These are phyloP conservation scores for Fimicolochytrium jonesii DNA, from an alignment of 192 early-diverging fungal species.

Conservation along the genomic window DNA sequence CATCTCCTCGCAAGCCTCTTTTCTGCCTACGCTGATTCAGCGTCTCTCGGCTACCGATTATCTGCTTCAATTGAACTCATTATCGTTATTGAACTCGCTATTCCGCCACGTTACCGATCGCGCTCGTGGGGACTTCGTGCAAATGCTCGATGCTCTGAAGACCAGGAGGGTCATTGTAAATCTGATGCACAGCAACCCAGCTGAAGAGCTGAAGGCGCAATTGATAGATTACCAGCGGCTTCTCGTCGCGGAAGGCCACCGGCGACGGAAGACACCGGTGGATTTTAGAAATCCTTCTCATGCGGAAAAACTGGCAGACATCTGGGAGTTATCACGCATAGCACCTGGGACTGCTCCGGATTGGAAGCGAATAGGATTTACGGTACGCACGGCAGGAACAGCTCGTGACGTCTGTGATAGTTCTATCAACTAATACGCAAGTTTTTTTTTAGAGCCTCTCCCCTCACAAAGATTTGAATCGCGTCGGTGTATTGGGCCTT, in stretches of 20 bases:
- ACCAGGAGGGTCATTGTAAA: conserved; percentile 44
- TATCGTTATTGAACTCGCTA: conserved; percentile 59
- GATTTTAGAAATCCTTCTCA: conserved; percentile 48
- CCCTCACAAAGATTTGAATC: conserved; percentile 56
- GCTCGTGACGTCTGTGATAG: background rate
- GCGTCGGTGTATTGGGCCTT: conserved; percentile 61
- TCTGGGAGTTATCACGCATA: conserved; percentile 50
- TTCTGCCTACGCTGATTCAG: conserved; percentile 49
- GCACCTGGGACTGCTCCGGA: conserved; percentile 37
- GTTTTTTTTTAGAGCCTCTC: conserved; percentile 47
- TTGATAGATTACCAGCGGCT: conserved; percentile 67
- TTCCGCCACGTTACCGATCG: conserved; percentile 58
- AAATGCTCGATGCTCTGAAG: conserved; percentile 49
- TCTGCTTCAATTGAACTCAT: conserved; percentile 57
- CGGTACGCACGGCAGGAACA: too few relatives aligned
- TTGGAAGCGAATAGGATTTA: conserved; percentile 66
- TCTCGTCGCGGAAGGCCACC: conserved; percentile 50
- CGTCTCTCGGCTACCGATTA: conserved; percentile 59
- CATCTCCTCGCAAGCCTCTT: conserved; percentile 41
- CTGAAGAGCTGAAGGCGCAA: conserved; percentile 59
- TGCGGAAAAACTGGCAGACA: conserved; percentile 44
- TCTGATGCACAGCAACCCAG: conserved; percentile 40
- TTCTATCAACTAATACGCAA: too few relatives aligned
- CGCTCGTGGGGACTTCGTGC: conserved; percentile 40
- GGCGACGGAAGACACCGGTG: conserved; percentile 46